Evolutionary conservation across 805 yeast genomes (phyloP).

Genomic region (Candida ficus): DNA sequence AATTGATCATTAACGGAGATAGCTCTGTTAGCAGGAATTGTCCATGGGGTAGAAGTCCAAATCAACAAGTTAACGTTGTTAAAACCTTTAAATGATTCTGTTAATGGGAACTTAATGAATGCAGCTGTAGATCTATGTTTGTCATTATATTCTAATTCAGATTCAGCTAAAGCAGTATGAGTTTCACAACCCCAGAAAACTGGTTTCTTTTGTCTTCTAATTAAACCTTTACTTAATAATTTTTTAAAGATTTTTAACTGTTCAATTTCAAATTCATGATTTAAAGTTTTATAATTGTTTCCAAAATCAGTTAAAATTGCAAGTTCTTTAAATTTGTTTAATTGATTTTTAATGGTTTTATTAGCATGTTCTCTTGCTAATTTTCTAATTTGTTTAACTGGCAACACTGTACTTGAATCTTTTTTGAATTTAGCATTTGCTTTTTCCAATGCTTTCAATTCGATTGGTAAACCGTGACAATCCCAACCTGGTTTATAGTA

Average conservation of each 20-base stretch:
- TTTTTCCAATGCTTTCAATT: constrained; percentile 68
- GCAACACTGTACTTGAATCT: constrained; percentile 29
- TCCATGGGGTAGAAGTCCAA: constrained; percentile 99
- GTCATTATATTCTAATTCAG: constrained; percentile 85
- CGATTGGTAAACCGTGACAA: constrained; percentile 97
- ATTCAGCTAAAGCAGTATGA: constrained; percentile 91
- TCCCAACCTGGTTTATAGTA: constrained; percentile 95
- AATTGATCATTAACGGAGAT: constrained; percentile 62
- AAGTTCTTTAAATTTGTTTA: constrained; percentile 55
- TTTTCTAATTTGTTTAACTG: constrained; percentile 54
- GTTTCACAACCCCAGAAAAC: constrained; percentile 98
- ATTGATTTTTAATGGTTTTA: constrained; percentile 61
- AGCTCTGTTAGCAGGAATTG: constrained; percentile 82
- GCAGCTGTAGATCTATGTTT: constrained; percentile 65
- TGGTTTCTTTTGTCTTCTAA: constrained; percentile 85
- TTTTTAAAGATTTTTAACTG: constrained; percentile 69
- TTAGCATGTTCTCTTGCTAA: constrained; percentile 66
- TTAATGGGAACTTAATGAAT: constrained; percentile 61
- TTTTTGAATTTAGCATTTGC: constrained; percentile 31
- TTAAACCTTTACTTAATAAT: constrained; percentile 59
- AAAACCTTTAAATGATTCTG: constrained; percentile 15
- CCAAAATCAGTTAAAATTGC: constrained; percentile 85
- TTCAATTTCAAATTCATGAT: constrained; percentile 62
- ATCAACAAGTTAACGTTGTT: constrained; percentile 40
- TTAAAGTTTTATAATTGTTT: constrained; percentile 67